Conservation (phyloP, 2,329 filamentous ascomycete species). For the Monosporascus sp. region DNA sequence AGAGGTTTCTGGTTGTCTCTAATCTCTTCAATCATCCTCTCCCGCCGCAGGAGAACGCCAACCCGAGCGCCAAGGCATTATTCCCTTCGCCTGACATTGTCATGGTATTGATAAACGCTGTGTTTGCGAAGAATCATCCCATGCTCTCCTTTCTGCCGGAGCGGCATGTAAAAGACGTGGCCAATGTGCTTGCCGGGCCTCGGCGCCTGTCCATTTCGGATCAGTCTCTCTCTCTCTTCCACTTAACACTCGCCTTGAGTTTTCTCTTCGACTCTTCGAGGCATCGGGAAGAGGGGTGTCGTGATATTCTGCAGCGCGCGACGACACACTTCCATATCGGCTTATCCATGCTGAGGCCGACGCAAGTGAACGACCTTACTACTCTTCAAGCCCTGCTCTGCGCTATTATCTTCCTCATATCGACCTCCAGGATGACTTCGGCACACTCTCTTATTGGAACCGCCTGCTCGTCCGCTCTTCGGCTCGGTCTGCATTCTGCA, state of each 20-base stretch:
- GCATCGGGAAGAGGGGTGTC: slow-evolving; percentile 1
- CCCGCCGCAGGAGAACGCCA: not conserved
- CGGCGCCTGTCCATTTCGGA: not conserved
- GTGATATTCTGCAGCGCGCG: not conserved
- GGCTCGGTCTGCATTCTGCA: slow-evolving; percentile 2
- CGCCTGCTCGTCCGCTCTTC: slow-evolving; percentile 2
- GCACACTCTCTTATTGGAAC: slow-evolving; percentile 4
- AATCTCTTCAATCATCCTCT: slow-evolving; percentile 1
- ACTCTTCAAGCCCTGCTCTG: slow-evolving; percentile 3
- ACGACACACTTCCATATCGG: slow-evolving; percentile 2
- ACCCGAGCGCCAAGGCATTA: not conserved
- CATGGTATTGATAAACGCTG: slow-evolving; percentile 1
- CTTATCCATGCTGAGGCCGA: not conserved
- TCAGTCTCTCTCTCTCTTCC: slow-evolving; percentile 1
- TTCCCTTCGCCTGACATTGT: not conserved
- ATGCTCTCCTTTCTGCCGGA: slow-evolving; percentile 3
- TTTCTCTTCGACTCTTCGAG: slow-evolving; percentile 1
- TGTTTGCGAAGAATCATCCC: slow-evolving; percentile 1
- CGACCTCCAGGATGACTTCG: slow-evolving; percentile 1
- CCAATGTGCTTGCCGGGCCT: not conserved
- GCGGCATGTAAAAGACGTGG: slow-evolving; percentile 1
- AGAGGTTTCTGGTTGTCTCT: slow-evolving; percentile 1
- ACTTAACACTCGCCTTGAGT: slow-evolving; percentile 3
- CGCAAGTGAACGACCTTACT: slow-evolving; percentile 1
- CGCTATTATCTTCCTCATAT: slow-evolving; percentile 4